These are phyloP conservation scores for Sonneratia caseolaris DNA, from an alignment of 345 rosid species.

Conservation along the genomic window DNA sequence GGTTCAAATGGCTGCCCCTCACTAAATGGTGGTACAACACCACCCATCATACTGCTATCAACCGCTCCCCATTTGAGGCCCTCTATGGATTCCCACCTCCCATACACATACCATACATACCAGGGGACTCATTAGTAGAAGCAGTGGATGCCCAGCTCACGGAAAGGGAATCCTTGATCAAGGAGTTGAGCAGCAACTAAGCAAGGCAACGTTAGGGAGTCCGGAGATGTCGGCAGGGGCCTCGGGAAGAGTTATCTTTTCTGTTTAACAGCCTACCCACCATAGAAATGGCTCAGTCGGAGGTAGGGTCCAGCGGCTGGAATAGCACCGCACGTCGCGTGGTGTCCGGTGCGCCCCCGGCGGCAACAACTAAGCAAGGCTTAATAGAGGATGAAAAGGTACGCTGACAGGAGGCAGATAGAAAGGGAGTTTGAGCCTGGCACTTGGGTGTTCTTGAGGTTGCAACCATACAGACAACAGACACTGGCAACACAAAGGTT, in stretches of 20 bases:
- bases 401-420: neutral
- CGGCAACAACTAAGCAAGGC: neutral
- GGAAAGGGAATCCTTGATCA: neutral
- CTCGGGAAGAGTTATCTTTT: too few relatives aligned
- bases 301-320: too few relatives aligned
- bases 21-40: slow-evolving; percentile 1
- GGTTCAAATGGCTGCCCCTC: neutral
- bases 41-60: neutral
- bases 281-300: too few relatives aligned
- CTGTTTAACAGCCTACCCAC: too few relatives aligned
- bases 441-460: neutral
- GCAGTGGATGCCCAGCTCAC: neutral
- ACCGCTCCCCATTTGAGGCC: neutral
- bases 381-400: neutral
- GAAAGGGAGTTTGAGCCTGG: neutral
- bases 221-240: too few relatives aligned
- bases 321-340: too few relatives aligned
- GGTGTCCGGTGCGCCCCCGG: too few relatives aligned
- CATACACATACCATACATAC: neutral
- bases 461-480: neutral
- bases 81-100: slow-evolving; percentile 1
- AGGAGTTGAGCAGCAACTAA: neutral
- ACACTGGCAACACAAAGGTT: neutral
- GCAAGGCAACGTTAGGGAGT: too few relatives aligned
- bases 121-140: neutral